phyloP scores from a whole-genome alignment of 768 basidiomycete species.

The Collybia sordida region DNA sequence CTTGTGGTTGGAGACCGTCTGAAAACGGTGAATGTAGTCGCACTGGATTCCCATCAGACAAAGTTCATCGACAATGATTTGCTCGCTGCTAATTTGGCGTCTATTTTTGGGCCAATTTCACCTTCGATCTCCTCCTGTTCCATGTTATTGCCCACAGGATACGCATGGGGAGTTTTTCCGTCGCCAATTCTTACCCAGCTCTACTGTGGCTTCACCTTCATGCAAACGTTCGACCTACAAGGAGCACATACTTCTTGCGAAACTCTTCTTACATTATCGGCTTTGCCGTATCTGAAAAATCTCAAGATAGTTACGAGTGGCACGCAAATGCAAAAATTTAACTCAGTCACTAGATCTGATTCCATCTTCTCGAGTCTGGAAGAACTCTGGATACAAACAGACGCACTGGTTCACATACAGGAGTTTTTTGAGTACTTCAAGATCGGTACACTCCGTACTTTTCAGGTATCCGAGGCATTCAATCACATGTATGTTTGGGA shows the following conservation, averaged over 20 bases:
- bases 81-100: not conserved
- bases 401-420: not conserved
- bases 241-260: not conserved
- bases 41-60: not conserved
- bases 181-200: not conserved
- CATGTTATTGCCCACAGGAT: too few species aligned
- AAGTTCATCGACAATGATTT: not conserved
- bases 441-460: too few species aligned
- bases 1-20: not conserved
- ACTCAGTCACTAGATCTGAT: not conserved
- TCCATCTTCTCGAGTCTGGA: not conserved
- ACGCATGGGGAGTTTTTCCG: not conserved
- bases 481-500: too few species aligned
- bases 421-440: not conserved
- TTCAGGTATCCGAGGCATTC: too few species aligned
- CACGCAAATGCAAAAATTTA: constrained; percentile 2
- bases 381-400: not conserved
- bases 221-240: not conserved
- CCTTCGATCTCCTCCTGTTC: not conserved
- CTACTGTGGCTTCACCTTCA: not conserved
- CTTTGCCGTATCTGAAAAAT: constrained; percentile 1
- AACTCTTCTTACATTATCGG: not conserved
- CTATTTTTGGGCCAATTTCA: not conserved
- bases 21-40: not conserved
- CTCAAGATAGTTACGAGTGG: constrained; percentile 3